Percentiles rank a stretch among this genome's conserved stretches.
phyloP scores from a whole-genome alignment of 768 basidiomycete species.

The Leccinum uliginosum region DNA sequence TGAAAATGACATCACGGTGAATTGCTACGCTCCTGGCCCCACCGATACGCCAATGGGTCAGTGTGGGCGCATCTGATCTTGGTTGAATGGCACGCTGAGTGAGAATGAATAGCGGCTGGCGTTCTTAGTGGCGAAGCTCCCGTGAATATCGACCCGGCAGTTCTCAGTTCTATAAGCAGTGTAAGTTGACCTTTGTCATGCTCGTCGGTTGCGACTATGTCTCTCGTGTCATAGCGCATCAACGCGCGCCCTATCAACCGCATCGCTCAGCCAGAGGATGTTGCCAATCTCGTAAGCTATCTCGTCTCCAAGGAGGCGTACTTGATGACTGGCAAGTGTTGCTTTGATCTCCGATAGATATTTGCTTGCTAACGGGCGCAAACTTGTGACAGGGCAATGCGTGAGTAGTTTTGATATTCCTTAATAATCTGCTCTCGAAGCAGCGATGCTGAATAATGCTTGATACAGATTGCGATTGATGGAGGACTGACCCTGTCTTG shows the following conservation, averaged over 20 bases:
- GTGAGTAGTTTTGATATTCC: neutral
- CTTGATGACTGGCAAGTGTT: slow-evolving; percentile 32
- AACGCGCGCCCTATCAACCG: slow-evolving; percentile 6
- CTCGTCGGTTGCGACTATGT: neutral
- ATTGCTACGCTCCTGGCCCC: neutral
- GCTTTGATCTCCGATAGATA: neutral
- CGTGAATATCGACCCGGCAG: neutral
- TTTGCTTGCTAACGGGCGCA: neutral
- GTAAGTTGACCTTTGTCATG: neutral
- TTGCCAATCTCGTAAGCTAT: slow-evolving; percentile 35
- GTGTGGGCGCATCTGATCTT: neutral
- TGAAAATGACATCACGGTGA: neutral
- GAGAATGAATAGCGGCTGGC: neutral
- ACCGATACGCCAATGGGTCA: neutral
- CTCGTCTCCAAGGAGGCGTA: slow-evolving; percentile 35
- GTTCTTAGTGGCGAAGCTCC: neutral
- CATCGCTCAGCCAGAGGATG: slow-evolving; percentile 28
- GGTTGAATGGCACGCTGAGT: neutral
- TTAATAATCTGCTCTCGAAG: neutral
- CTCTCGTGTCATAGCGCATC: neutral
- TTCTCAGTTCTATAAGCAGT: neutral
- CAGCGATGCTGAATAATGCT: neutral
- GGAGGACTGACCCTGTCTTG: neutral
- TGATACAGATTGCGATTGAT: neutral
- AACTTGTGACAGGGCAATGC: neutral